Conservation (phyloP, 805 yeast genomes). For the Yarrowia yakushimensis region DNA sequence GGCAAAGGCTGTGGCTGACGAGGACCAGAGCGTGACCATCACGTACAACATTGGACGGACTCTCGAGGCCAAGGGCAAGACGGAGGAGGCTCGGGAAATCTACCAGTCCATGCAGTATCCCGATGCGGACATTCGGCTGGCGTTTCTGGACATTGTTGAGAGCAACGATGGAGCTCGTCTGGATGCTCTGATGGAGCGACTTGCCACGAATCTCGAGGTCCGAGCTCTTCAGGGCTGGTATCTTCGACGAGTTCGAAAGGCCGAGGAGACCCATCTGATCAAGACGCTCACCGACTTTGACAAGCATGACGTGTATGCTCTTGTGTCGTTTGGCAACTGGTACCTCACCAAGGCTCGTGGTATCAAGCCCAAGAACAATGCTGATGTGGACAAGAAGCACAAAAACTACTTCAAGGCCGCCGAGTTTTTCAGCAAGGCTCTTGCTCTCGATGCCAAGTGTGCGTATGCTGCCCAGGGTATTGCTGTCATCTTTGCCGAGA, state of each 20-base stretch:
- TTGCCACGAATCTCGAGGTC: constrained; percentile 67
- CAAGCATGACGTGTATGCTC: constrained; percentile 81
- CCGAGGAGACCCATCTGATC: constrained; percentile 78
- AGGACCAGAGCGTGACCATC: constrained; percentile 41
- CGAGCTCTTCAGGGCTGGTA: constrained; percentile 94
- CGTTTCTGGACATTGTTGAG: constrained; percentile 53
- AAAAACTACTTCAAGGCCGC: constrained; percentile 86
- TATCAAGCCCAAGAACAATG: constrained; percentile 46
- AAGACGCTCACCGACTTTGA: constrained; percentile 77
- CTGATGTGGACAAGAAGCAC: constrained; percentile 56
- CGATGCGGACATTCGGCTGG: constrained; percentile 68
- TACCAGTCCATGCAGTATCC: constrained; percentile 72
- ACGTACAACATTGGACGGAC: constrained; percentile 76
- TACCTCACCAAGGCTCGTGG: constrained; percentile 80
- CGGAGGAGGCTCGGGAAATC: constrained; percentile 39
- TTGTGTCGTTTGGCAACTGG: constrained; percentile 84
- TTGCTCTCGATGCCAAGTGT: constrained; percentile 76
- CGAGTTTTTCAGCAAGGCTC: constrained; percentile 83
- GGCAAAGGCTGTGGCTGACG: constrained; percentile 40
- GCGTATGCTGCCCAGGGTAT: constrained; percentile 98
- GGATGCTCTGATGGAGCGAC: constrained; percentile 49
- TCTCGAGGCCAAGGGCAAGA: constrained; percentile 47
- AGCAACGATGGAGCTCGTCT: constrained; percentile 49
- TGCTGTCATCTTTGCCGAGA: constrained; percentile 88
- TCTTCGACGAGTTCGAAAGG: constrained; percentile 43